Evolutionary conservation across 805 yeast genomes (phyloP), one percentile per base, ranked within the genome.

Genomic region (Huiozyma sinensis): DNA sequence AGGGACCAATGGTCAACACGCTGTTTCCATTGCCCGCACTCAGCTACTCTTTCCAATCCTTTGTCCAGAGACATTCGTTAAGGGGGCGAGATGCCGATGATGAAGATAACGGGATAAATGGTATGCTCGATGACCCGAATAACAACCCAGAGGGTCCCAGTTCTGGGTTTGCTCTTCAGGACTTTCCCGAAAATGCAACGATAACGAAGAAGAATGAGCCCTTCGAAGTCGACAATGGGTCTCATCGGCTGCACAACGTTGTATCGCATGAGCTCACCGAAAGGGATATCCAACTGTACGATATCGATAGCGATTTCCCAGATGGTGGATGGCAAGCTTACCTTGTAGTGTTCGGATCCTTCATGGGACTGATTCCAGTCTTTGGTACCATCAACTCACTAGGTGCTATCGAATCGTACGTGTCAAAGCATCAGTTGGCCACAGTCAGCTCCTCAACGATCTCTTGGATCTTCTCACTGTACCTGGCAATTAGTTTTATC

Each of bases 381-480:
- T 72, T 79, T 48, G 87, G 89, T 2, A 55, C 77, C 37, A 63
- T 77, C 46, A 79, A 79, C 50, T 67, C 83, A 0, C 66, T 77
- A 27, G 87, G 89, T 50, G 83, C 82, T 1, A 69, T 81, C 37
- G 81, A 81, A 61, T 72, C 82, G 0, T 79, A 80, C 51, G 71
- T 81, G 6, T 68, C 69, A 1, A 48, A 54, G 40, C 57, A 81
- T 61, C 88, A 81, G 59, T 61, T 81, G 52, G 68, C 66, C 0
- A 50, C 66, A 31, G 68, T 70, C 1, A 61, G 73, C 6, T 67
- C 76, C 0, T 70, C 82, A 0, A 66, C 75, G 0, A 68, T 76
- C 1, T 72, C 84, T 1, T 79, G 86, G 86, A 75, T 81, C 44
- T 81, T 81, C 52, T 79, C 87, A 10, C 63, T 81, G 35, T 79